phyloP scores from a whole-genome alignment of 768 basidiomycete species.

The Boletus insuetus region DNA sequence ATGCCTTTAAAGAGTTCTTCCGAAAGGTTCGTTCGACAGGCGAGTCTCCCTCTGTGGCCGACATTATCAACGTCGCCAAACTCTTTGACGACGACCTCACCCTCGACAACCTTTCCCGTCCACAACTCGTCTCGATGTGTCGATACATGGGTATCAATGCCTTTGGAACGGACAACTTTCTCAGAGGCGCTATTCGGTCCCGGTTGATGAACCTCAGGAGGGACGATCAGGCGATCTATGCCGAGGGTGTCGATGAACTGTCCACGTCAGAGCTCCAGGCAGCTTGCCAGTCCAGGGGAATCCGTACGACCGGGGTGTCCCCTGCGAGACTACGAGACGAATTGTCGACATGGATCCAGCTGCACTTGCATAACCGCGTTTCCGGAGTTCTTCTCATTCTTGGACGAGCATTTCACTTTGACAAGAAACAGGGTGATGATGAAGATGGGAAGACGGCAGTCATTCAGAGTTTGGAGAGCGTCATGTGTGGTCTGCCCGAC shows the following conservation, averaged over 20 bases:
- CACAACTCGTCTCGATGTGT: constrained; percentile 97
- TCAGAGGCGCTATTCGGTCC: constrained; percentile 86
- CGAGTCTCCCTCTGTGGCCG: constrained; percentile 83
- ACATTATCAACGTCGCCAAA: constrained; percentile 92
- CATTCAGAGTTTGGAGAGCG: constrained; percentile 81
- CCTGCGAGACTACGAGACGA: constrained; percentile 89
- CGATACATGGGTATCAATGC: constrained; percentile 98
- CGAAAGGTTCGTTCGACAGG: constrained; percentile 96
- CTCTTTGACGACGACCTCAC: constrained; percentile 98
- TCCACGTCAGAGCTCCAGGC: constrained; percentile 90
- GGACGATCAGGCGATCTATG: constrained; percentile 90
- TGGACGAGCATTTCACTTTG: constrained; percentile 94
- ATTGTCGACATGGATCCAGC: constrained; percentile 85
- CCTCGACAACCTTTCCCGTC: constrained; percentile 94
- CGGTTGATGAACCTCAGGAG: constrained; percentile 79
- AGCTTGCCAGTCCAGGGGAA: constrained; percentile 92
- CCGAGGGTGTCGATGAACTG: constrained; percentile 87
- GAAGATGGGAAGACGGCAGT: constrained; percentile 83
- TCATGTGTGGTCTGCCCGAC: constrained; percentile 89
- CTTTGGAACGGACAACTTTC: constrained; percentile 98
- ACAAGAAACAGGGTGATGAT: constrained; percentile 65
- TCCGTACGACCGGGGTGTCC: constrained; percentile 83
- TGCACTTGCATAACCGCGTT: constrained; percentile 88
- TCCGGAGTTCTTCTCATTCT: constrained; percentile 93
- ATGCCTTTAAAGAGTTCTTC: constrained; percentile 99